Evolutionary conservation across 164 flowering plant genomes (phyloP), one percentile per base, ranked within the genome.

Genomic region (Liriodendron chinense): DNA sequence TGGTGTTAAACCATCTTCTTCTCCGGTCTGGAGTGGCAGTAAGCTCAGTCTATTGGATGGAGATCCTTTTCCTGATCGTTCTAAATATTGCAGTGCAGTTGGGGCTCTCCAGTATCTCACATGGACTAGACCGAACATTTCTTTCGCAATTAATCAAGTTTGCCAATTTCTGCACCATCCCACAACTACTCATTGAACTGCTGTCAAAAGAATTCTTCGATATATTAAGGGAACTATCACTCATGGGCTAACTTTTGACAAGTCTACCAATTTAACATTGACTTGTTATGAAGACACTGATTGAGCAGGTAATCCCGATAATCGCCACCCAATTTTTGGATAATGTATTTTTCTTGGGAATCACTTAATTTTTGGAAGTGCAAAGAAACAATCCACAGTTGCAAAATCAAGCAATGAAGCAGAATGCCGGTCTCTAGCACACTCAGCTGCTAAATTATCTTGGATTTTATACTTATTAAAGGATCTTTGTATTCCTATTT

Each of bases 401-500:
- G 71, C 71, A 5, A 26, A 24, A 24, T 69, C 71, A 7, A 26
- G 14, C 26, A 69, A 50, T 18, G 53, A 69, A 20, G 26, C 22
- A 16, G 71, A 66, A 16, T 69, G 16, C 71, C 14, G 9, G 53
- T 26, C 9, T 34, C 24, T 69, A 3, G 56, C 49, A 18, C 47
- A 14, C n/a, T 16, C 71, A 4, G 53, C 56, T 14, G 53, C 71
- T 20, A n/a, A 68, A 28, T 25, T 66, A 28, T 66, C 69, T 1
- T 66, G 26, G 25, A 66, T 22, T 66, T 12, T 12, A 13, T 23
- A 9, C 16, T 18, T 10, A 20, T 24, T 66, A 16, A 25, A 66
- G 12, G 18, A 66, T 28, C 7, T 66, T 0, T 28, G 76, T 12
- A 82, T 78, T 47, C 68, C 70, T 12, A 28, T 34, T 10, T 72